Evolutionary conservation across 352 stramenopile genomes (phyloP).

Genomic region (Thalassiosira sp.): DNA sequence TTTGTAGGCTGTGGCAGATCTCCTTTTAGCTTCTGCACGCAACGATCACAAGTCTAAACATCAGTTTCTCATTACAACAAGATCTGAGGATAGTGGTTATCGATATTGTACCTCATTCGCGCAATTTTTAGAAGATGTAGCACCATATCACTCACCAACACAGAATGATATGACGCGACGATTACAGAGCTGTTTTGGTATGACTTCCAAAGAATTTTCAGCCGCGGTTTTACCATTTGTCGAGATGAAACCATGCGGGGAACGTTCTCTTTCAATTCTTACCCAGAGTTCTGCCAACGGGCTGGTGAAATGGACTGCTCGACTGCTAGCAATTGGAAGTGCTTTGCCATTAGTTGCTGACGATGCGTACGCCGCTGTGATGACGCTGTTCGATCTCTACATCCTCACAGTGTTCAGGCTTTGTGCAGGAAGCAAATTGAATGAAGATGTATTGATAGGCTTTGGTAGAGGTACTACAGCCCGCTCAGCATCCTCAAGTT

Average conservation of each 20-base stretch:
- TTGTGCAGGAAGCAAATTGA: conserved; percentile 58
- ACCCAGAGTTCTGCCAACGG: conserved; percentile 55
- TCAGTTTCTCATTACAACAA: conserved; percentile 22
- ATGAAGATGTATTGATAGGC: conserved; percentile 72
- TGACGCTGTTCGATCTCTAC: conserved; percentile 78
- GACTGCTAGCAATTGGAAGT: conserved; percentile 56
- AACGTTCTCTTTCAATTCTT: conserved; percentile 28
- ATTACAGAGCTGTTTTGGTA: conserved; percentile 20
- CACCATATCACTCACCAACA: not conserved
- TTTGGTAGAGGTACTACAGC: conserved; percentile 40
- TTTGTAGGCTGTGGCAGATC: conserved; percentile 26
- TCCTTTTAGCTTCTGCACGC: conserved; percentile 18
- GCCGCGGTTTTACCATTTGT: conserved; percentile 30
- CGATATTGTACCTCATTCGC: conserved; percentile 13
- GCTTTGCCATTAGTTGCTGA: conserved; percentile 61
- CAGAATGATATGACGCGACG: not conserved
- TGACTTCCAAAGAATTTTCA: conserved; percentile 34
- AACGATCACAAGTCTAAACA: conserved; percentile 1
- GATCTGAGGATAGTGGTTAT: conserved; percentile 22
- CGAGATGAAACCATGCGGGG: conserved; percentile 37
- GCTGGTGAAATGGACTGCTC: conserved; percentile 58
- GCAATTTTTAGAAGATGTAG: conserved; percentile 15
- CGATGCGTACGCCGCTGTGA: conserved; percentile 57
- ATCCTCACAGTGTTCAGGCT: conserved; percentile 78
- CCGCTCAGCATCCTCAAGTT: conserved; percentile 11